Evolutionary conservation across 2,329 filamentous ascomycete species (phyloP), one percentile per base, ranked within the genome.

Genomic region (Didymella arachidicola): DNA sequence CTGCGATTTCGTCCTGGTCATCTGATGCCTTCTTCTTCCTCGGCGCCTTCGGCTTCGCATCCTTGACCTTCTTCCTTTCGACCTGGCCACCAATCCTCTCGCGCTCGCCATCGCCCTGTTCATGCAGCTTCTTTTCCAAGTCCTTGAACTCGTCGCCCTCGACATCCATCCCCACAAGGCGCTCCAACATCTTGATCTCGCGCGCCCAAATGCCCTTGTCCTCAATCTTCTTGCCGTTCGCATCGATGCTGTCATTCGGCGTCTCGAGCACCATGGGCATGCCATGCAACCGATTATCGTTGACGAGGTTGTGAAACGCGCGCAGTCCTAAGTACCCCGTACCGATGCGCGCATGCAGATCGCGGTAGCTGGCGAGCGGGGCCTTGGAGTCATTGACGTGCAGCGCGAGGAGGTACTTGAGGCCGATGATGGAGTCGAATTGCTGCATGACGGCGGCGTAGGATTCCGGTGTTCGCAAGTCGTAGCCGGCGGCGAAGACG

Each of bases 381-480:
- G 93, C 92, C 79, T 98, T 99, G 79, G 91, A 96, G 78, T 99
- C 95, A 76, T 99, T 99, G 41, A 99, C 68, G 76, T 99, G 95
- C 55, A 98, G 82, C 0, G 95, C 95, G 60, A 87, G 88, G 7
- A 99, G 85, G 69, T 96, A 97, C 52, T 86, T 79, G 29, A 89
- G 77, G 0, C 95, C 95, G 10, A 99, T 89, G 6, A 89, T 80
- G 10, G 86, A 74, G 66, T 96, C 89, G 68, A 99, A 97, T 30
- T 89, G 83, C 32, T 84, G 76, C 76, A 98, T 86, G 0, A 92
- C 95, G 48, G 83, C 79, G 32, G 85, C 81, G 75, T 96, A 97
- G 0, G 89, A 84, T 49, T 87, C 84, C 0, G 91, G 89, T 0
- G 89, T 87, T 52, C 92, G 87, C 30, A 99, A 79, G 75, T 99